Percentiles rank a stretch among this genome's conserved stretches.
These are phyloP conservation scores for Fusarium chuoi DNA, from an alignment of 2,329 filamentous ascomycete species.

Conservation along the genomic window DNA sequence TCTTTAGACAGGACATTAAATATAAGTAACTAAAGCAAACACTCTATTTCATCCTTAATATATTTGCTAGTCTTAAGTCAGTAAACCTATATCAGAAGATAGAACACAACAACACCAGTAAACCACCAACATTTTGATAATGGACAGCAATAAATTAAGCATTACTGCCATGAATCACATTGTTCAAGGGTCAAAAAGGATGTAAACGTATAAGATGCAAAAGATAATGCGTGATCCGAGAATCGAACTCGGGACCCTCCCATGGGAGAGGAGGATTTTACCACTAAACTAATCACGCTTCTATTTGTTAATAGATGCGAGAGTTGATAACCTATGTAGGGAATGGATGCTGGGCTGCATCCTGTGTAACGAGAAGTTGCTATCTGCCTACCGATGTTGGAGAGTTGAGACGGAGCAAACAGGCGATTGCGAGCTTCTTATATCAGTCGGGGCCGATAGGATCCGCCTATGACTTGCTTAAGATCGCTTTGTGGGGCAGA, in stretches of 20 bases:
- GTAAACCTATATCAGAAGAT: neutral
- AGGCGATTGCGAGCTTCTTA: slow-evolving; percentile 19
- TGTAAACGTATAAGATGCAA: neutral
- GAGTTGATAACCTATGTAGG: neutral
- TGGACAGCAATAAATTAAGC: too few species aligned
- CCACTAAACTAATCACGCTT: slow-evolving; percentile 51
- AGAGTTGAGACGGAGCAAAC: neutral
- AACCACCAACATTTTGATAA: neutral
- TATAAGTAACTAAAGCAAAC: neutral
- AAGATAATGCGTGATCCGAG: slow-evolving; percentile 46
- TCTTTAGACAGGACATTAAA: neutral
- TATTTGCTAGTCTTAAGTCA: neutral
- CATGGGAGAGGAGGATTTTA: slow-evolving; percentile 55
- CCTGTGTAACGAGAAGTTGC: neutral
- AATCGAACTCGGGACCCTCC: slow-evolving; percentile 52
- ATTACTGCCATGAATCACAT: neutral
- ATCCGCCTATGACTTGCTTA: slow-evolving; percentile 1
- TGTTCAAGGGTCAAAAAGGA: neutral
- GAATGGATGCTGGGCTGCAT: neutral
- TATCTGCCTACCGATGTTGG: neutral
- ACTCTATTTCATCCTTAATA: neutral
- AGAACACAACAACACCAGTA: neutral
- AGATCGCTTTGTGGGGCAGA: slow-evolving; percentile 7
- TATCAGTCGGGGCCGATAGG: neutral
- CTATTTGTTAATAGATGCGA: slow-evolving; percentile 8